Percentiles rank a stretch among this genome's conserved stretches.
Evolutionary conservation across 129 eudicot species (phyloP).

Genomic region (Arctium lappa): DNA sequence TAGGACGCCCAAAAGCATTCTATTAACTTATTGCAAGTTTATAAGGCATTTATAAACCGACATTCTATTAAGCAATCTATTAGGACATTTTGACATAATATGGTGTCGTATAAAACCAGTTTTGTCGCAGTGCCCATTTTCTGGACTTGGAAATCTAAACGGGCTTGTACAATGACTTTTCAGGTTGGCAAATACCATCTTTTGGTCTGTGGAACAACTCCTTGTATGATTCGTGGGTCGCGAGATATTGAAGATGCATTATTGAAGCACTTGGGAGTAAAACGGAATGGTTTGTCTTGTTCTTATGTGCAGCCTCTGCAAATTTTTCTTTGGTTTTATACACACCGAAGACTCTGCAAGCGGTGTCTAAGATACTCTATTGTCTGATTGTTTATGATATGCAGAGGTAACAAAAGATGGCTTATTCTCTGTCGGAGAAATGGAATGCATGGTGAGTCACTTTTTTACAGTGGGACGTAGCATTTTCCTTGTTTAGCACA

Average conservation of each 20-base stretch:
- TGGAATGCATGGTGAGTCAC: slow-evolving; percentile 97
- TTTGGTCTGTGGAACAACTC: slow-evolving; percentile 99
- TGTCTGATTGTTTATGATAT: slow-evolving; percentile 12
- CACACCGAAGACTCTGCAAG: slow-evolving; percentile 1
- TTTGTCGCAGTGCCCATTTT: neutral
- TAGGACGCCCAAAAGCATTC: neutral
- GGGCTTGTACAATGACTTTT: slow-evolving; percentile 9
- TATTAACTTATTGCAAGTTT: neutral
- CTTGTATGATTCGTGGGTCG: slow-evolving; percentile 99
- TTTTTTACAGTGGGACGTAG: neutral
- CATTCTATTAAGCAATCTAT: neutral
- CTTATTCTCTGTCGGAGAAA: slow-evolving; percentile 98
- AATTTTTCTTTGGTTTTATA: neutral
- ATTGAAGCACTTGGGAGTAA: slow-evolving; percentile 91
- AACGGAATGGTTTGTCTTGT: slow-evolving; percentile 73
- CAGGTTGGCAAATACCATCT: slow-evolving; percentile 99
- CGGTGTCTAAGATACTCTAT: neutral
- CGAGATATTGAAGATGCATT: slow-evolving; percentile 87
- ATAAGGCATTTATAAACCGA: neutral
- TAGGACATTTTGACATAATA: neutral
- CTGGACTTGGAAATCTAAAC: neutral
- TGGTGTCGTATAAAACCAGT: neutral
- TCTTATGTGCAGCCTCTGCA: neutral
- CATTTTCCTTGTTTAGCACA: neutral
- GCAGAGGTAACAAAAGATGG: slow-evolving; percentile 99